Base-by-base conservation (phyloP, 2,329 filamentous ascomycete species). In the Alternaria metachromatica region DNA sequence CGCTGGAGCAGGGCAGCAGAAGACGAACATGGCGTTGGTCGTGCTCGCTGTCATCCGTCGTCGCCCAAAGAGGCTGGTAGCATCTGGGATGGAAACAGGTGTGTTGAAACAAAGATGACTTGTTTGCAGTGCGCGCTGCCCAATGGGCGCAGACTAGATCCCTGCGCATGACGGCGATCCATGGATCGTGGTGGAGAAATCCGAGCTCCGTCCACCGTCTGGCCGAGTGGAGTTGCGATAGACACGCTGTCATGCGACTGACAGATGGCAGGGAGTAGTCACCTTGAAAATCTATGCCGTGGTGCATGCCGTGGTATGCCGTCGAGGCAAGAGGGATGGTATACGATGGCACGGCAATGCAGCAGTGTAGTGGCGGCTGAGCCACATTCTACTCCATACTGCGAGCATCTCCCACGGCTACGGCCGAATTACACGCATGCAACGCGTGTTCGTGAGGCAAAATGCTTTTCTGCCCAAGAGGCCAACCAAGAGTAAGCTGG, bases 21-120 rank as follows among this genome's bases (percentile, higher is more conserved):
- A 49, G 20, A 30, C 44, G 23, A 46, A 26, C 44, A 49, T 37
- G 55, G 45, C 45, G 44, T 50, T 51, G 48, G 55, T 41, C 25
- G 37, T 37, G 53, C 46, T 51, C 26, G 59, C 54, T 51, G 53
- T 68, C 64, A 67, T 70, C 67, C 68, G 67, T 67, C 66, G 63
- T 60, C 61, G 65, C 53, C 62, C 56, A 63, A 56, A 56, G 53
- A 60, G 41, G 61, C 21, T 56, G 68, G 63, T 70, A 67, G 72
- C 63, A 55, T 68, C 63, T 68, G 58, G 66, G 62, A 58, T 63
- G 64, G 60, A 68, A 71, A 71, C 61, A 63, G 49, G 63, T 62
- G 66, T 62, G 66, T 74, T 69, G 71, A 76, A 74, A 76, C 72
- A 58, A 65, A 67, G 58, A 65, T 60, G 63, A 65, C 59, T 64